These are phyloP conservation scores for Pythium myriotylum DNA, from an alignment of 352 stramenopile genomes.

Conservation along the genomic window DNA sequence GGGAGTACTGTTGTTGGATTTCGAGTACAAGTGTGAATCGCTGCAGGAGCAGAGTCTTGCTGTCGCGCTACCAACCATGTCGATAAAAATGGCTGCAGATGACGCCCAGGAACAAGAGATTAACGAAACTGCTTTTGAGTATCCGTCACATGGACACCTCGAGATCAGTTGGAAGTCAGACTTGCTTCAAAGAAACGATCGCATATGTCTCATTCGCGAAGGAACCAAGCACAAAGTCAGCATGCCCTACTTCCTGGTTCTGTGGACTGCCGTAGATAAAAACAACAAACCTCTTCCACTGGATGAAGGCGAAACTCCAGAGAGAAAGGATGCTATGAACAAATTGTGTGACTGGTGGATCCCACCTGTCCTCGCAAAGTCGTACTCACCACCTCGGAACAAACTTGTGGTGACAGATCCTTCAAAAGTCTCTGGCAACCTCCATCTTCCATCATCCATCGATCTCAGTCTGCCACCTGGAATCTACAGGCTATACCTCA, in stretches of 20 bases:
- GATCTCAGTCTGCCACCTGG: conserved; percentile 49
- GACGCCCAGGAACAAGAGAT: conserved; percentile 25
- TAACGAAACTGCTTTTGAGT: conserved; percentile 35
- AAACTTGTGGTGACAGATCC: conserved; percentile 27
- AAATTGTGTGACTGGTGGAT: conserved; percentile 44
- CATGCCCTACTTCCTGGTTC: conserved; percentile 45
- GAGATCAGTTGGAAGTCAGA: conserved; percentile 43
- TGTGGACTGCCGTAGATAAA: conserved; percentile 36
- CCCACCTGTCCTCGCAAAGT: conserved; percentile 29
- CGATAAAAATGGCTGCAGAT: conserved; percentile 40
- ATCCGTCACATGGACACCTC: conserved; percentile 41
- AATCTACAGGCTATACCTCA: conserved; percentile 45
- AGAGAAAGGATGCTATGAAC: not conserved
- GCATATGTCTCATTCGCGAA: conserved; percentile 47
- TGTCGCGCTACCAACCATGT: conserved; percentile 20
- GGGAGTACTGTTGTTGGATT: conserved; percentile 40
- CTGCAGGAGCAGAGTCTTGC: conserved; percentile 33
- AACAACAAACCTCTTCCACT: not conserved
- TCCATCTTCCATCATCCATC: conserved; percentile 42
- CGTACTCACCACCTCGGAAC: conserved; percentile 32
- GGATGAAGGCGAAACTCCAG: not conserved
- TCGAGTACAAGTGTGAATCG: conserved; percentile 52
- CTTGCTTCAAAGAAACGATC: conserved; percentile 33
- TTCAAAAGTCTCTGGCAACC: conserved; percentile 18
- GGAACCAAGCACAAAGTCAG: conserved; percentile 40